Evolutionary conservation across 164 flowering plant species (phyloP).

Genomic region (Cinnamomum chago): DNA sequence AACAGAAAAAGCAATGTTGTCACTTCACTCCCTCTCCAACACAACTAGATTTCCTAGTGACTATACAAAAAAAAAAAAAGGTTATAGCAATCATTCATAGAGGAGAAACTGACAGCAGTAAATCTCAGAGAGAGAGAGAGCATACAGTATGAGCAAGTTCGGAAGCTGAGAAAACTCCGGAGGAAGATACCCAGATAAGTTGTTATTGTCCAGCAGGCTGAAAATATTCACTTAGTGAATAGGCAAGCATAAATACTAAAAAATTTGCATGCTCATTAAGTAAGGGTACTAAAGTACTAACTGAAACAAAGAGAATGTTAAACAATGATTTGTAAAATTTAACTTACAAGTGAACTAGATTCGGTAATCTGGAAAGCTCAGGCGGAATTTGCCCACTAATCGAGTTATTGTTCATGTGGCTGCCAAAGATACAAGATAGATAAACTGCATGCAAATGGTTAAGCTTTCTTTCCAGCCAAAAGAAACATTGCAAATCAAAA

Average conservation of each 20-base stretch:
- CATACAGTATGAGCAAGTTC: background rate
- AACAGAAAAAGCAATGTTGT: too few relatives aligned
- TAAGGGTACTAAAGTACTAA: background rate
- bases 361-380: constrained; percentile 59
- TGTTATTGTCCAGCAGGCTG: constrained; percentile 81
- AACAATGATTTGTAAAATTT: background rate
- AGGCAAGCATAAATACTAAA: background rate
- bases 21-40: too few relatives aligned
- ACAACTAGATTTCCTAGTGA: too few relatives aligned
- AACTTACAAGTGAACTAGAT: constrained; percentile 83
- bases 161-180: constrained; percentile 45
- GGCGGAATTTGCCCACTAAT: constrained; percentile 82
- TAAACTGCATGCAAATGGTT: background rate
- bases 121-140: constrained; percentile 18
- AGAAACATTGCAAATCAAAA: background rate
- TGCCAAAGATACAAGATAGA: constrained; percentile 22
- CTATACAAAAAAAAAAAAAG: background rate
- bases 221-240: constrained; percentile 4
- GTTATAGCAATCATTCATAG: background rate
- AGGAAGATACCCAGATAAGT: constrained; percentile 75
- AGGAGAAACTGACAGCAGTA: background rate
- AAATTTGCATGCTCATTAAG: background rate
- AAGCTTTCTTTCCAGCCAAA: background rate
- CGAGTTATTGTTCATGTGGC: constrained; percentile 93
- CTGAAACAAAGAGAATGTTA: background rate